These are phyloP conservation scores for Vitis riparia DNA, from an alignment of 164 flowering plant genomes.

Conservation along the genomic window DNA sequence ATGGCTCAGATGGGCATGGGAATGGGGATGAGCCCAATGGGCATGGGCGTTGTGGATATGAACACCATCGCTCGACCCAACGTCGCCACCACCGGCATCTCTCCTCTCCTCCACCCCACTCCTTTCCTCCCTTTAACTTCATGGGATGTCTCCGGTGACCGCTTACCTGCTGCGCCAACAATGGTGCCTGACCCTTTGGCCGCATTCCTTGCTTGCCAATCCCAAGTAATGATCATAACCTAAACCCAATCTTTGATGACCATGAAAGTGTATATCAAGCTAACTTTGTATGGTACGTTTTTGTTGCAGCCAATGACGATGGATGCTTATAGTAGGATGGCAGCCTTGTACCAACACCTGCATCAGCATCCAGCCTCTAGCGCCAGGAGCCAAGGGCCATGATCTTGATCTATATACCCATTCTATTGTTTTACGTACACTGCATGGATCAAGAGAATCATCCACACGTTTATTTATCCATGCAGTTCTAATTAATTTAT, in stretches of 20 bases:
- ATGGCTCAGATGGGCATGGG: slow-evolving; percentile 65
- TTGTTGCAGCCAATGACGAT: slow-evolving; percentile 66
- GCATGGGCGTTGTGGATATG: slow-evolving; percentile 50
- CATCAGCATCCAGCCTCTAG: slow-evolving; percentile 37
- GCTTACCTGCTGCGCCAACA: slow-evolving; percentile 19
- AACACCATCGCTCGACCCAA: slow-evolving; percentile 41
- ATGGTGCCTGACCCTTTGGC: slow-evolving; percentile 52
- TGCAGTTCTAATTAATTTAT: too few species aligned
- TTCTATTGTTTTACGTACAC: background rate
- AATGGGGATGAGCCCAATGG: slow-evolving; percentile 24
- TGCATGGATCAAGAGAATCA: background rate
- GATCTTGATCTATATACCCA: too few species aligned
- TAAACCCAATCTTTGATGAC: too few species aligned
- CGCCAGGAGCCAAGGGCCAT: slow-evolving; percentile 20
- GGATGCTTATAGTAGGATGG: slow-evolving; percentile 72
- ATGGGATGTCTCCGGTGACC: slow-evolving; percentile 45
- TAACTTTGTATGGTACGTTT: background rate
- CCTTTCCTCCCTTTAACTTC: slow-evolving; percentile 46
- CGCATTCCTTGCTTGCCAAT: slow-evolving; percentile 59
- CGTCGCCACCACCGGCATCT: slow-evolving; percentile 36
- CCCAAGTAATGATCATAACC: slow-evolving; percentile 36
- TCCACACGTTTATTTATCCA: background rate
- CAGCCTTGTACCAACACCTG: slow-evolving; percentile 59
- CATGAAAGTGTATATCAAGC: too few species aligned
- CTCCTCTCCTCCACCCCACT: slow-evolving; percentile 46